A percentile compares a stretch with the other conserved stretches of the same genome.
phyloP scores from a whole-genome alignment of 768 basidiomycete genomes.

The Mycena alexandri region DNA sequence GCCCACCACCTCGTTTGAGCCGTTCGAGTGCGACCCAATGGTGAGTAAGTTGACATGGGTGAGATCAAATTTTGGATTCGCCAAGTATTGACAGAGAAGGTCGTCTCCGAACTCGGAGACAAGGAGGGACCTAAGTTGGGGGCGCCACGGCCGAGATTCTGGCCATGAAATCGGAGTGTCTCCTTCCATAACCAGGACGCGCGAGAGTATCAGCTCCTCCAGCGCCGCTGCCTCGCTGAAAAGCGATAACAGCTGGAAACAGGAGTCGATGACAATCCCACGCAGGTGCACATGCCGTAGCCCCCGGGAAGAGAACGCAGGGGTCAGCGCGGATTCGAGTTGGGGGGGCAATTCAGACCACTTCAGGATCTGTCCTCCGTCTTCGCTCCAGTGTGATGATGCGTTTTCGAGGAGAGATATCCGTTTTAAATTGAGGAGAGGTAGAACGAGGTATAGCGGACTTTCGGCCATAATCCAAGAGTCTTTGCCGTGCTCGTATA shows the following conservation, averaged over 20 bases:
- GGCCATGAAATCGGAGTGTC: neutral
- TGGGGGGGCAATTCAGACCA: neutral
- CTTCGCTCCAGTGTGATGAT: neutral
- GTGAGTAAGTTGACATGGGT: constrained; percentile 2
- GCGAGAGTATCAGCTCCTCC: neutral
- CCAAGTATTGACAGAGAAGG: neutral
- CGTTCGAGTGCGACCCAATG: neutral
- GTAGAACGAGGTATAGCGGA: constrained; percentile 4
- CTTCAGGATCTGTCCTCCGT: neutral
- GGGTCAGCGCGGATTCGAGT: neutral
- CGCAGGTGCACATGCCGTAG: constrained; percentile 15
- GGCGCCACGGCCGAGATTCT: constrained; percentile 4
- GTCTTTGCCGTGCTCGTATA: too few relatives aligned
- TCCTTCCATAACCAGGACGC: too few relatives aligned
- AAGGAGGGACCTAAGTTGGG: constrained; percentile 8
- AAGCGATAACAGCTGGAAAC: constrained; percentile 8
- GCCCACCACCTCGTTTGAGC: neutral
- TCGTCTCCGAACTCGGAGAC: neutral
- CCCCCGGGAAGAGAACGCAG: neutral
- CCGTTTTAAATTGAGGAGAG: constrained; percentile 2
- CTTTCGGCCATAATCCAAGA: too few relatives aligned
- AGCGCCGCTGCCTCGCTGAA: constrained; percentile 15
- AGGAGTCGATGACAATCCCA: constrained; percentile 14
- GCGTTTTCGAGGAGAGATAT: constrained; percentile 15
- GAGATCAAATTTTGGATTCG: constrained; percentile 2